phyloP scores from a whole-genome alignment of 768 basidiomycete species.

The Pluteus cervinus region DNA sequence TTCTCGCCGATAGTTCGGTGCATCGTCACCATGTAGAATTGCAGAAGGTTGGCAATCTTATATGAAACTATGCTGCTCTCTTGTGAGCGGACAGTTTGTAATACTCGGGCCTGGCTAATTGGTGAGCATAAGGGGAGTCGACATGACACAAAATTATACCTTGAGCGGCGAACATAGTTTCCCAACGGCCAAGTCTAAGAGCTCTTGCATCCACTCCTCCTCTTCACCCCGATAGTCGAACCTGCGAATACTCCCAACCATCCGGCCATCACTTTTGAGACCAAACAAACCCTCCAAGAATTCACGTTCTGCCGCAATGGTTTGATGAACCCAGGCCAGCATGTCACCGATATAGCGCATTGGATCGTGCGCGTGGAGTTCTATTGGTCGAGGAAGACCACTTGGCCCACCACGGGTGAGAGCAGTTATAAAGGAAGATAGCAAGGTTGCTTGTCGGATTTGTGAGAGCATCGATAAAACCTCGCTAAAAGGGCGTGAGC shows the following conservation, averaged over 20 bases:
- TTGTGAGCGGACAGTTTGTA: constrained; percentile 89
- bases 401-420: constrained; percentile 84
- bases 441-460: constrained; percentile 75
- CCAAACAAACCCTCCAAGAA: constrained; percentile 87
- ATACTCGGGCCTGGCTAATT: constrained; percentile 64
- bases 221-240: constrained; percentile 50
- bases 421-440: constrained; percentile 79
- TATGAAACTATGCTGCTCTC: constrained; percentile 91
- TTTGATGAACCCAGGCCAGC: constrained; percentile 97
- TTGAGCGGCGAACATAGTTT: constrained; percentile 87
- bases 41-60: constrained; percentile 90
- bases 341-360: constrained; percentile 96
- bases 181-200: constrained; percentile 78
- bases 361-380: constrained; percentile 97
- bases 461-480: constrained; percentile 70
- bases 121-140: neutral
- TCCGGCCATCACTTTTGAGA: constrained; percentile 52
- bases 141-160: constrained; percentile 32
- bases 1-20: constrained; percentile 83
- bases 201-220: constrained; percentile 71
- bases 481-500: constrained; percentile 35
- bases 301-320: constrained; percentile 91
- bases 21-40: constrained; percentile 95
- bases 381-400: constrained; percentile 87
- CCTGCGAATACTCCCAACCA: constrained; percentile 70